These are phyloP conservation scores for Spatholobus suberectus DNA, from an alignment of 306 rosid species.

Conservation along the genomic window DNA sequence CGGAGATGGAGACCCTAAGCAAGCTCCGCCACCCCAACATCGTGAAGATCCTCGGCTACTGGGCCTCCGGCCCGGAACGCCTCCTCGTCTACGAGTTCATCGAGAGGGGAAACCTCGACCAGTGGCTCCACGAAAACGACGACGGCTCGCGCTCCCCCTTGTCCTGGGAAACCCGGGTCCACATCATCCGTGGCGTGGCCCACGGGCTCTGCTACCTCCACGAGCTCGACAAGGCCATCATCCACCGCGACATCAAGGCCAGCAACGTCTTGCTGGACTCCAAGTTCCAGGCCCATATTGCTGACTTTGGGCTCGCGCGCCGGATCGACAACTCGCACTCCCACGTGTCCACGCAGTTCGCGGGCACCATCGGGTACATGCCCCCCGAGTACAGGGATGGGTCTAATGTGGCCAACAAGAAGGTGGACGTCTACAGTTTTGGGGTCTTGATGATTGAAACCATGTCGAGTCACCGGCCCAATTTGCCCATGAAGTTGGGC, in stretches of 20 bases:
- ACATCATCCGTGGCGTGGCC: conserved; percentile 71
- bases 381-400: conserved; percentile 90
- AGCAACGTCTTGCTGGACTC: conserved; percentile 77
- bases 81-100: conserved; percentile 79
- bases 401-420: conserved; percentile 55
- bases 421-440: conserved; percentile 87
- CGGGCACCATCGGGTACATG: conserved; percentile 96
- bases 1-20: conserved; percentile 93
- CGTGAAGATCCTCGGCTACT: conserved; percentile 78
- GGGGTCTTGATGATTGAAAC: conserved; percentile 83
- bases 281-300: conserved; percentile 74
- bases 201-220: conserved; percentile 72
- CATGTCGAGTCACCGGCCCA: conserved; percentile 65
- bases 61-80: conserved; percentile 75
- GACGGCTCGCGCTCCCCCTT: conserved; percentile 51
- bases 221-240: conserved; percentile 70
- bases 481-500: conserved; percentile 51
- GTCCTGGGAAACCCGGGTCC: conserved; percentile 63
- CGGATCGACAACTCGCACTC: conserved; percentile 55
- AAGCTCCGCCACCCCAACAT: conserved; percentile 70
- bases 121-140: conserved; percentile 70
- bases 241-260: conserved; percentile 86
- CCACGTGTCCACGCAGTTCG: conserved; percentile 83
- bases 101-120: conserved; percentile 75
- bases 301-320: conserved; percentile 94